Percentiles rank a stretch among this genome's conserved stretches.
These are phyloP conservation scores for Kwoniella sp. DNA, from an alignment of 768 basidiomycete genomes.

Conservation along the genomic window DNA sequence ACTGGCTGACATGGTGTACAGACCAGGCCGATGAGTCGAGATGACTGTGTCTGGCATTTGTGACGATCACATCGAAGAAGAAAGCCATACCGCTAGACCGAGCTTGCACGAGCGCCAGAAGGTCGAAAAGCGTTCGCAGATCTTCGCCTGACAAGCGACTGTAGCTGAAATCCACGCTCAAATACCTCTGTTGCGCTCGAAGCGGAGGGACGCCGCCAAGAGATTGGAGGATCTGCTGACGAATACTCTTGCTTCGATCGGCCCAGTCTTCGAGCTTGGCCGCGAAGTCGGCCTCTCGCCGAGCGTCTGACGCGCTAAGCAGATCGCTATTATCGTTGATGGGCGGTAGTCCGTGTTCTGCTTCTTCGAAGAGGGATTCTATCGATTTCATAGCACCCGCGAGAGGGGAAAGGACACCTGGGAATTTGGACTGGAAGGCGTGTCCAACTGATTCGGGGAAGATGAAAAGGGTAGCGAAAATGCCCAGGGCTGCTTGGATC, in stretches of 20 bases:
- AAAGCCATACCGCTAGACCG: conserved; percentile 49
- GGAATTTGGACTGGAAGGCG: conserved; percentile 41
- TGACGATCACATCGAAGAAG: conserved; percentile 54
- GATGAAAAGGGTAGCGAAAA: conserved; percentile 41
- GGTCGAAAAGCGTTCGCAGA: conserved; percentile 41
- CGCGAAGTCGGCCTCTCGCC: conserved; percentile 9
- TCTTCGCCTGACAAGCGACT: conserved; percentile 45
- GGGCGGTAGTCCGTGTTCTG: background rate
- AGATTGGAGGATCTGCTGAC: conserved; percentile 34
- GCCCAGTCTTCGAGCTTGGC: conserved; percentile 40
- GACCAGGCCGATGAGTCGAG: conserved; percentile 50
- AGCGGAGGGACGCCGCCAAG: conserved; percentile 45
- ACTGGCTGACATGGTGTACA: conserved; percentile 30
- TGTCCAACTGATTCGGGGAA: conserved; percentile 52
- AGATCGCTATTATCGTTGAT: conserved; percentile 7
- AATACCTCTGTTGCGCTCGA: conserved; percentile 46
- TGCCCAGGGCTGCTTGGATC: conserved; percentile 44
- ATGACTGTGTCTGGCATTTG: conserved; percentile 45
- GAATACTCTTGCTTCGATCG: conserved; percentile 32
- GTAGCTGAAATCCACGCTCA: conserved; percentile 47
- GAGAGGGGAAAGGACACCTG: conserved; percentile 43
- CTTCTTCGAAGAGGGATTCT: conserved; percentile 37
- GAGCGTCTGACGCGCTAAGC: conserved; percentile 2
- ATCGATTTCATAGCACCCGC: conserved; percentile 28
- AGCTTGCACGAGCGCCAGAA: conserved; percentile 40